phyloP scores from a whole-genome alignment of 176 grass and related monocot genomes.

The Puccinellia tenuiflora region DNA sequence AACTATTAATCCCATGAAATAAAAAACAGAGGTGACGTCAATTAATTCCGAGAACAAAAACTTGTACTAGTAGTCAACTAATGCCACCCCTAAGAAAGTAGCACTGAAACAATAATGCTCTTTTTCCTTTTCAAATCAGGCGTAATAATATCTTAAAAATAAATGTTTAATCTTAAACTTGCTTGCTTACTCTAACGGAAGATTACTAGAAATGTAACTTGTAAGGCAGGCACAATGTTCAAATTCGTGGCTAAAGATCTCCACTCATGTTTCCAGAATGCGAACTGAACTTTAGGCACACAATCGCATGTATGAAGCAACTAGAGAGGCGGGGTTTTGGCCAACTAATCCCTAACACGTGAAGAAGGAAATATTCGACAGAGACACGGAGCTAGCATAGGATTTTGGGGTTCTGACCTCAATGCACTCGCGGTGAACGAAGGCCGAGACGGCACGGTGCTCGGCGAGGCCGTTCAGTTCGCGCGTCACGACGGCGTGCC shows the following conservation, averaged over 20 bases:
- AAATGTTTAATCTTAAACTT: background rate
- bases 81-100: background rate
- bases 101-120: background rate
- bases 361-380: background rate
- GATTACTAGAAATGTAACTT: no score
- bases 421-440: conserved; percentile 61
- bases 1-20: conserved; percentile 13
- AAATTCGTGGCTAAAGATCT: background rate
- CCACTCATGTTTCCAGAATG: background rate
- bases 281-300: no score
- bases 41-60: background rate
- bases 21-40: background rate
- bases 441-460: conserved; percentile 58
- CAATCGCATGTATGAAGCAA: background rate
- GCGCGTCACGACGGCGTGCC: conserved; percentile 34
- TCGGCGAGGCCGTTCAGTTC: conserved; percentile 82
- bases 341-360: background rate
- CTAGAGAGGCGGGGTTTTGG: background rate
- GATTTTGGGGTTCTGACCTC: conserved; percentile 32
- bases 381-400: background rate
- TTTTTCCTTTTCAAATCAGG: background rate
- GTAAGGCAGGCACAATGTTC: background rate
- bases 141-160: background rate
- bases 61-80: background rate
- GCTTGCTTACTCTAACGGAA: no score